phyloP scores from a whole-genome alignment of 2,329 filamentous ascomycete species.

The Coniochaeta hoffmannii region DNA sequence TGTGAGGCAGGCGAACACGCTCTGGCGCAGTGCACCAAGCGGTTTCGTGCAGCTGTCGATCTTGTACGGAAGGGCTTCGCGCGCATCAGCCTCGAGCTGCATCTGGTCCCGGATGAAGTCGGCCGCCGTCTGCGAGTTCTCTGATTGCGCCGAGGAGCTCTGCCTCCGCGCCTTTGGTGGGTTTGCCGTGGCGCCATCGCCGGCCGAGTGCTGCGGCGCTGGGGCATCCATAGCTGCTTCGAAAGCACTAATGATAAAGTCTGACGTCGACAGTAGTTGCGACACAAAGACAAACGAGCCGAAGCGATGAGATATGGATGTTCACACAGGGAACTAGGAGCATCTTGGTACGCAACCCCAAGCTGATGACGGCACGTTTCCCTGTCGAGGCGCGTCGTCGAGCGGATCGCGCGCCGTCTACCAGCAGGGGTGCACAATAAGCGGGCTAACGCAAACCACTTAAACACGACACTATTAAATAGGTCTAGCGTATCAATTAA shows the following conservation, averaged over 20 bases:
- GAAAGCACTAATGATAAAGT: slow-evolving; percentile 1
- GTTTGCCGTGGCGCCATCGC: slow-evolving; percentile 12
- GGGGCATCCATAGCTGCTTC: slow-evolving; percentile 26
- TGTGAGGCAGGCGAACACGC: slow-evolving; percentile 85
- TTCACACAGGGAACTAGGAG: no score
- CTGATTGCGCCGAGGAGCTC: slow-evolving; percentile 55
- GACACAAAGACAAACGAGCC: no score
- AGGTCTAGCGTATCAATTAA: slow-evolving; percentile 9
- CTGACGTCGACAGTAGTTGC: not conserved
- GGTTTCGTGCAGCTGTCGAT: slow-evolving; percentile 89
- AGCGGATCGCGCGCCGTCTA: not conserved
- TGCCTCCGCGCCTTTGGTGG: slow-evolving; percentile 43
- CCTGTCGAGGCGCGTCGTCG: not conserved
- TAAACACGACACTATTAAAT: not conserved
- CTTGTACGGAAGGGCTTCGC: slow-evolving; percentile 90
- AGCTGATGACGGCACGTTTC: no score
- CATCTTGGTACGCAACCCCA: not conserved
- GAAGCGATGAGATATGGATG: no score
- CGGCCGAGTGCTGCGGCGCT: slow-evolving; percentile 14
- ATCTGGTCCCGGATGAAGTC: slow-evolving; percentile 86
- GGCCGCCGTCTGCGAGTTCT: slow-evolving; percentile 64
- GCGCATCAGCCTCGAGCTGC: slow-evolving; percentile 86
- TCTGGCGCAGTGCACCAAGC: slow-evolving; percentile 83
- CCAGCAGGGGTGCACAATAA: not conserved
- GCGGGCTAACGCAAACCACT: slow-evolving; percentile 2